Percentiles rank a stretch among this genome's conserved stretches.
These are phyloP conservation scores for Nothophytophthora sp. DNA, from an alignment of 352 stramenopile genomes.

Conservation along the genomic window DNA sequence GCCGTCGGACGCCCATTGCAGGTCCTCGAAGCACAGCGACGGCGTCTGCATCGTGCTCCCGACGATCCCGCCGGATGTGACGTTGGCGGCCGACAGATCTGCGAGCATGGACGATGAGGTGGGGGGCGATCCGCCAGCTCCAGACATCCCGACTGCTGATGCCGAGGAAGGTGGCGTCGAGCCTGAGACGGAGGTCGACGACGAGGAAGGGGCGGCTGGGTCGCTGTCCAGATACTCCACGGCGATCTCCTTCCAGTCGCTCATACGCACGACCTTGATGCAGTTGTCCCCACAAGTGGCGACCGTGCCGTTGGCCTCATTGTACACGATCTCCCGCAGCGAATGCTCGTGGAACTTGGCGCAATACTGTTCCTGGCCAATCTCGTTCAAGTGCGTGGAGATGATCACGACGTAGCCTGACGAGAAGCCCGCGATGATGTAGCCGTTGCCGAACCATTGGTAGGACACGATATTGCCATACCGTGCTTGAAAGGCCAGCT, in stretches of 20 bases:
- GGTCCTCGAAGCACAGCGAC: conserved; percentile 61
- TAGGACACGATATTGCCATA: conserved; percentile 92
- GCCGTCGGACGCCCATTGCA: conserved; percentile 89
- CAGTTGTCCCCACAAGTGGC: conserved; percentile 88
- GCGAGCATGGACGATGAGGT: conserved; percentile 24
- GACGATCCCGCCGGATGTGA: conserved; percentile 8
- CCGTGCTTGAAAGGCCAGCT: conserved; percentile 89
- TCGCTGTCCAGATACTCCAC: conserved; percentile 77
- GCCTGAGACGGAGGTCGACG: conserved; percentile 1
- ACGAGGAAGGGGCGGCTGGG: conserved; percentile 17
- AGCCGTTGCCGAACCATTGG: conserved; percentile 89
- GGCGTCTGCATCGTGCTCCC: conserved; percentile 21
- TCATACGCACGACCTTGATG: conserved; percentile 93
- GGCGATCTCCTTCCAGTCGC: conserved; percentile 87
- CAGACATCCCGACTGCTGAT: background rate
- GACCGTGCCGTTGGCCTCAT: conserved; percentile 82
- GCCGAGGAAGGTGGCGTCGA: background rate
- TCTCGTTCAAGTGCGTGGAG: conserved; percentile 88
- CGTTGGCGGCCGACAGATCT: conserved; percentile 15
- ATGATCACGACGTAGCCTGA: conserved; percentile 92
- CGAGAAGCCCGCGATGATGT: conserved; percentile 91
- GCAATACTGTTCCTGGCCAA: conserved; percentile 88
- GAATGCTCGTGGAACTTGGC: conserved; percentile 83
- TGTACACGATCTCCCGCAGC: conserved; percentile 79
- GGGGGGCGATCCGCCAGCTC: conserved; percentile 10